Evolutionary conservation across 2,329 filamentous ascomycete species (phyloP), one percentile per base, ranked within the genome.

Genomic region (Trichoderma polysporum): DNA sequence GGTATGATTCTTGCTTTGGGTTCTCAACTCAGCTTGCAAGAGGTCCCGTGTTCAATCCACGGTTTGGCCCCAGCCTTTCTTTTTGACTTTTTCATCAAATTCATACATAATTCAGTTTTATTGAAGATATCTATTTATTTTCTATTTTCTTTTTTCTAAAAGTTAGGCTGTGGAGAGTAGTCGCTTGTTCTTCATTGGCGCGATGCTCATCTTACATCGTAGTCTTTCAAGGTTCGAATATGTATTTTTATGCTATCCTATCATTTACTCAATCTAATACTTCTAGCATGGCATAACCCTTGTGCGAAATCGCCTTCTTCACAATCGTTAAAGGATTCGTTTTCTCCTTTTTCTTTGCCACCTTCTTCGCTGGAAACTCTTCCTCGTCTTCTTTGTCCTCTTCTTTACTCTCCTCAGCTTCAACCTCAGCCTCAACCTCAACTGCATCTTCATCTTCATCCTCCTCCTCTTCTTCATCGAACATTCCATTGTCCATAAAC

Each of bases 261-360:
- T 13, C 25, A 49, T 53, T 27, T 31, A 13, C 2, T 75, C 73
- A 88, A 70, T 88, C 86, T 25, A 86, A 69, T 27, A 88, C 82
- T 71, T 78, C 76, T 64, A 89, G 71, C 84, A 87, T 86, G 1
- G 78, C 76, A 70, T 87, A 88, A 2, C 83, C 83, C 70, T 83
- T 80, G 69, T 87, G 84, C 2, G 78, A 76, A 25, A 87, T 81
- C 0, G 83, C 82, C 77, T 83, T 86, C 71, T 78, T 80, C 45
- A 88, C 77, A 10, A 79, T 73, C 6, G 59, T 71, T 39, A 82
- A 62, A 1, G 85, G 81, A 67, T 85, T 80, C 66, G 80, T 75
- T 74, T 79, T 80, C 35, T 70, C 70, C 74, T 79, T 79, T 71
- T 80, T 74, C 37, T 77, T 78, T 9, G 33, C 4, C 58, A 37